Evolutionary conservation across 345 rosid species (phyloP).

Genomic region (Angophora floribunda): DNA sequence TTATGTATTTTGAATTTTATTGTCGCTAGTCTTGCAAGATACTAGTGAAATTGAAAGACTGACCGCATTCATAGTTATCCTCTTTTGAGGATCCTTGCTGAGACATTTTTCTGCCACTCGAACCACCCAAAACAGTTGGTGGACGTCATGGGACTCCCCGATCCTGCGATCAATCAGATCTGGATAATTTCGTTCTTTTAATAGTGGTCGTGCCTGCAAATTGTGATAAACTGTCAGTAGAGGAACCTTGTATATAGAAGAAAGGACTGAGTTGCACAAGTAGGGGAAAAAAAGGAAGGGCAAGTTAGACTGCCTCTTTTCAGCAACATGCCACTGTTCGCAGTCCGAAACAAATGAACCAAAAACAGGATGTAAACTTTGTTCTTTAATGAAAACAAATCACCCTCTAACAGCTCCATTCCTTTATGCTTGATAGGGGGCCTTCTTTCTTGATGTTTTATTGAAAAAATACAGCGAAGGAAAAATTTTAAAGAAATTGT

Average conservation of each 20-base stretch:
- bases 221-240: not conserved
- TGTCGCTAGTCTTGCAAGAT: not conserved
- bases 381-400: not conserved
- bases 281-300: not conserved
- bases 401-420: not conserved
- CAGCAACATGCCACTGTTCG: not conserved
- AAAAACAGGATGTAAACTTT: not conserved
- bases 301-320: not conserved
- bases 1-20: not conserved
- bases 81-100: slow-evolving; percentile 44
- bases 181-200: slow-evolving; percentile 54
- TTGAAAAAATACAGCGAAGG: not conserved
- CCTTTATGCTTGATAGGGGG: not conserved
- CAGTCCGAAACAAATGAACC: not conserved
- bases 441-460: not conserved
- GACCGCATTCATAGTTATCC: slow-evolving; percentile 38
- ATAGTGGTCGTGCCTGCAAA: slow-evolving; percentile 51
- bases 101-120: slow-evolving; percentile 57
- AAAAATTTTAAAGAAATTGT: not conserved
- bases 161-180: slow-evolving; percentile 46
- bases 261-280: not conserved
- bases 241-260: not conserved
- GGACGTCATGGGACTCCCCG: slow-evolving; percentile 41
- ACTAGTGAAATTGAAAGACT: not conserved
- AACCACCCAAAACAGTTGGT: slow-evolving; percentile 68